phyloP scores from a whole-genome alignment of 306 rosid species.

The Quercus glauca region DNA sequence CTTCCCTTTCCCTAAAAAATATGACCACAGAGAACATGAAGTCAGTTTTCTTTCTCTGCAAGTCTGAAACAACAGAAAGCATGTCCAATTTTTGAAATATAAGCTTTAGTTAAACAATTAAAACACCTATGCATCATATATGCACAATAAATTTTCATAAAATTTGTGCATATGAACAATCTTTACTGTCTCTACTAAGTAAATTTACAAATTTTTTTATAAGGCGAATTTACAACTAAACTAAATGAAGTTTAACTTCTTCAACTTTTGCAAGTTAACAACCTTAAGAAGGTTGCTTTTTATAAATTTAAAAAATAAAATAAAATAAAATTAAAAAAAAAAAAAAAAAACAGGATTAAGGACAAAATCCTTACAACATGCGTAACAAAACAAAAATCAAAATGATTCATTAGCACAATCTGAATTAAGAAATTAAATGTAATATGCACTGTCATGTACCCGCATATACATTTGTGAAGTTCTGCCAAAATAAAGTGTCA shows the following conservation, averaged over 20 bases:
- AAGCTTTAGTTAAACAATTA: not conserved
- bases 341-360: not conserved
- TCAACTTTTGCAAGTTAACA: not conserved
- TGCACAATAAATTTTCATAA: not conserved
- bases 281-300: not conserved
- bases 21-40: constrained; percentile 14
- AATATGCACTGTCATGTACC: too few species aligned
- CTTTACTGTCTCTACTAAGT: not conserved
- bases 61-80: constrained; percentile 1
- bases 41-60: constrained; percentile 9
- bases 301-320: too few species aligned
- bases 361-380: not conserved
- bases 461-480: too few species aligned
- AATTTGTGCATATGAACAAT: not conserved
- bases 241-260: not conserved
- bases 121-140: not conserved
- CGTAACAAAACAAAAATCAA: too few species aligned
- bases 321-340: too few species aligned
- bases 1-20: constrained; percentile 81
- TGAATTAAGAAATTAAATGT: too few species aligned
- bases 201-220: not conserved
- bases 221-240: not conserved
- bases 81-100: constrained; percentile 7
- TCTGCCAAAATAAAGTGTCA: too few species aligned
- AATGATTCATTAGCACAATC: too few species aligned